Base-by-base conservation (phyloP, 192 early-diverging fungal species). In the Coemansia sp. region DNA sequence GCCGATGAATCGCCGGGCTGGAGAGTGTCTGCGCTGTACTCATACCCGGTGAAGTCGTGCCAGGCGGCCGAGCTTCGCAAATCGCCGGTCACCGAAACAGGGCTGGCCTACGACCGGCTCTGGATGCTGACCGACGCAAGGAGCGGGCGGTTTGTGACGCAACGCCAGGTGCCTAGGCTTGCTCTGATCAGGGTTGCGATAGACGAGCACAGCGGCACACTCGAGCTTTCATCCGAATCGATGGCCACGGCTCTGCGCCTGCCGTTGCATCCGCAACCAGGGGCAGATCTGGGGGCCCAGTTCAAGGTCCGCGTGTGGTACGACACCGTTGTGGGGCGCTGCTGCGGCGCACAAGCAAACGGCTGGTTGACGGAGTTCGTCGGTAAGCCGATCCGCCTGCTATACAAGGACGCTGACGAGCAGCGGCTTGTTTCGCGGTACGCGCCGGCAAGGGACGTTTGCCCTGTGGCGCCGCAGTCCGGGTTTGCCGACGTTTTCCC, bases 401-500 rank as follows among this genome's bases (percentile, higher is more conserved):
- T 82, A 18, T 77, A 67, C 57, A 82, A 77, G 46, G 75, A 82
- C 36, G 63, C 68, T 0, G 41, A 30, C 0, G 24, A 18, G 38
- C 55, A 43, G 35, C 71, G 79, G 6, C 67, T 71, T 20, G 71
- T 82, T 21, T 73, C 75, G 14, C 70, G 79, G 56, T 77, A 82
- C 51, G 39, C 67, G 46, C 74, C 75, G 0, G 18, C n/a, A 2
- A 52, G 59, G 5, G 65, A 56, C 12, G 23, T 45, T 21, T 82
- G 75, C 57, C 21, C 26, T 3, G 36, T 36, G 52, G 66, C 61
- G 1, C 75, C 71, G 23, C 79, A 94, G 85, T 88, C 91, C 7
- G 91, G 87, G 7, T 92, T 93, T 73, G 86, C 93, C 10, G 93
- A 95, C 64, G 88, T 84, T 33, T 92, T 73, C 67, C 93, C 93